Evolutionary conservation across 2,329 filamentous ascomycete genomes (phyloP).

Genomic region (Neofusicoccum ribis): DNA sequence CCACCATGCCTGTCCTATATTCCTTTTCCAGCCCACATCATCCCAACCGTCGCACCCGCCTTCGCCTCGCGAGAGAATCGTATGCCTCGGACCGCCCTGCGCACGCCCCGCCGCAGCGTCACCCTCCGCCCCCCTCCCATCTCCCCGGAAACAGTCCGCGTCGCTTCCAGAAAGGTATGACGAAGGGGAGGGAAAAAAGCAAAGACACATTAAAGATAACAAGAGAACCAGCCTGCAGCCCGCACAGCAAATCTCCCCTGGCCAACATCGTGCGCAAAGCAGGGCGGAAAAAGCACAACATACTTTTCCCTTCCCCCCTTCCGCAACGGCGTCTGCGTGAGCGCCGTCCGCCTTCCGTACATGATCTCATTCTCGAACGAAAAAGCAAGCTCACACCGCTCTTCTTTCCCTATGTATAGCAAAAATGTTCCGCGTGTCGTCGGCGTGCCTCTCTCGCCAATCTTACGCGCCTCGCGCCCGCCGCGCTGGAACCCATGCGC

Average conservation of each 20-base stretch:
- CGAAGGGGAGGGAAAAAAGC: neutral
- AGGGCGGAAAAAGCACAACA: neutral
- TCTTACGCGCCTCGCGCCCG: too few relatives aligned
- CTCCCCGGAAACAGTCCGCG: neutral
- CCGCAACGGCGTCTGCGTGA: neutral
- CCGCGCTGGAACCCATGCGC: too few relatives aligned
- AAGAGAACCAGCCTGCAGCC: neutral
- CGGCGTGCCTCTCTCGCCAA: neutral
- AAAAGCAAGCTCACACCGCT: constrained; percentile 15
- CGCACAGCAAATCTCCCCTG: neutral
- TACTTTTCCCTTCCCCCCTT: neutral
- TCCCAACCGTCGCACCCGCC: neutral
- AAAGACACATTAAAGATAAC: neutral
- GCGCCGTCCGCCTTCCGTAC: too few relatives aligned
- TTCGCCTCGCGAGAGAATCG: neutral
- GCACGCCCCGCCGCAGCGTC: neutral
- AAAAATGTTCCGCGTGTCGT: neutral
- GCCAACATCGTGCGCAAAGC: neutral
- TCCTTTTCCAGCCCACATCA: neutral
- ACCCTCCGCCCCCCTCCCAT: neutral
- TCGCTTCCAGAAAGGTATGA: constrained; percentile 1
- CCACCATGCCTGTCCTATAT: neutral
- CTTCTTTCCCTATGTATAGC: neutral
- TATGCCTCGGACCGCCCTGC: too few relatives aligned
- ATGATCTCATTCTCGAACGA: neutral